These are phyloP conservation scores for Buddleja alternifolia DNA, from an alignment of 257 asterid species.

Conservation along the genomic window DNA sequence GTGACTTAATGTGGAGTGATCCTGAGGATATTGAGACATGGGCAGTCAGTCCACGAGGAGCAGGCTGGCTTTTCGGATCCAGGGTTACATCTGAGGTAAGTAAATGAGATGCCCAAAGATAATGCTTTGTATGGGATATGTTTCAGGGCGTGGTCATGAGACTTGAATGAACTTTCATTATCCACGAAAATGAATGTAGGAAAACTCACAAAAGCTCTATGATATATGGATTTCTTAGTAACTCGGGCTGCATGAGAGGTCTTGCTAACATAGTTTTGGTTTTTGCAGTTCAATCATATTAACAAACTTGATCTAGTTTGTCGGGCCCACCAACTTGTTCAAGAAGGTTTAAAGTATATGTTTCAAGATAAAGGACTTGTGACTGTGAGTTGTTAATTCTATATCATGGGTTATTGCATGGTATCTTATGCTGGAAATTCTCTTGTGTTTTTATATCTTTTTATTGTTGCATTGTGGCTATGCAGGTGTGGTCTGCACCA, in stretches of 20 bases:
- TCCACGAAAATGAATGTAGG: not conserved
- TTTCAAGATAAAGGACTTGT: constrained; percentile 98
- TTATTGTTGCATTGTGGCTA: constrained; percentile 24
- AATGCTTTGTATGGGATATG: not conserved
- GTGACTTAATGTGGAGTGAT: constrained; percentile 99
- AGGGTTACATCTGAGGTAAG: constrained; percentile 94
- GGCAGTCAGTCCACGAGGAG: constrained; percentile 99
- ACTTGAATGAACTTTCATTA: not conserved
- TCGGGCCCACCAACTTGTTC: constrained; percentile 99
- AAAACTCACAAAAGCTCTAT: not conserved
- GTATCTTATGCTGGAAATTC: constrained; percentile 3
- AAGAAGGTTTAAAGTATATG: constrained; percentile 98
- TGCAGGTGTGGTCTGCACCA: constrained; percentile 99
- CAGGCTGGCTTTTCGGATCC: constrained; percentile 99
- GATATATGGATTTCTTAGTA: not conserved
- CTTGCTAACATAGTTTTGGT: constrained; percentile 19
- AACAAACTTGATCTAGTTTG: constrained; percentile 95
- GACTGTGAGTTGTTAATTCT: constrained; percentile 68
- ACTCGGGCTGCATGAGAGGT: not conserved
- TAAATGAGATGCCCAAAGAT: constrained; percentile 2
- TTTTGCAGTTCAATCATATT: constrained; percentile 89
- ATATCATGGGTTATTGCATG: not conserved
- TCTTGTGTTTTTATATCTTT: constrained; percentile 8
- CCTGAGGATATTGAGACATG: constrained; percentile 99
- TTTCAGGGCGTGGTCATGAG: constrained; percentile 8